Evolutionary conservation across 1,284 basidiomycete species (phyloP).

Genomic region (Jaminaea rosea): DNA sequence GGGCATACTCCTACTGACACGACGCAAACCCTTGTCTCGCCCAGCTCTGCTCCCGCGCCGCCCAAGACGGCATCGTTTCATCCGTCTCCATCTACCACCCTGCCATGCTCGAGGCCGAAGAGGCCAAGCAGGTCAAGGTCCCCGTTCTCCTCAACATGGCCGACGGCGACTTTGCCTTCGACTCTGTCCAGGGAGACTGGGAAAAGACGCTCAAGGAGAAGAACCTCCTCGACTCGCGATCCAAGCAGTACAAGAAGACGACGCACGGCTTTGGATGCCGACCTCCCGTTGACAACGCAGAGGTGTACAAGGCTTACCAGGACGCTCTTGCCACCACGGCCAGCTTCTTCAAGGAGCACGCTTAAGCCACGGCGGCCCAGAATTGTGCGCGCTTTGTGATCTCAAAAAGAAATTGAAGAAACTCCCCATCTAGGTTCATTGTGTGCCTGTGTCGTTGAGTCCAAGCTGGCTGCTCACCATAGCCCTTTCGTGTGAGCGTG

Average conservation of each 20-base stretch:
- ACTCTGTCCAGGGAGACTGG: conserved; percentile 9
- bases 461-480: too few relatives aligned
- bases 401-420: too few relatives aligned
- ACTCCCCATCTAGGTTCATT: too few relatives aligned
- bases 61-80: conserved; percentile 1
- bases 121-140: conserved; percentile 9
- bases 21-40: not conserved
- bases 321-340: conserved; percentile 5
- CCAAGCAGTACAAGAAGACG: conserved; percentile 10
- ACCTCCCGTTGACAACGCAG: conserved; percentile 7
- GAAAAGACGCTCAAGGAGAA: conserved; percentile 8
- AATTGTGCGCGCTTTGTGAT: too few relatives aligned
- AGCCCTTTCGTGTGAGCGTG: too few relatives aligned
- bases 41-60: not conserved
- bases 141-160: conserved; percentile 12
- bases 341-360: conserved; percentile 11
- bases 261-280: conserved; percentile 15
- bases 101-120: conserved; percentile 6
- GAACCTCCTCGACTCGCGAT: conserved; percentile 6
- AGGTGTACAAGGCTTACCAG: conserved; percentile 11
- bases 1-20: not conserved
- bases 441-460: too few relatives aligned
- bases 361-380: too few relatives aligned
- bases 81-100: conserved; percentile 9
- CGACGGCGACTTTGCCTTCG: conserved; percentile 11